Evolutionary conservation across 163 green algal species (phyloP), one percentile per base, ranked within the genome.

Genomic region (Coccomyxa subellipsoidea): DNA sequence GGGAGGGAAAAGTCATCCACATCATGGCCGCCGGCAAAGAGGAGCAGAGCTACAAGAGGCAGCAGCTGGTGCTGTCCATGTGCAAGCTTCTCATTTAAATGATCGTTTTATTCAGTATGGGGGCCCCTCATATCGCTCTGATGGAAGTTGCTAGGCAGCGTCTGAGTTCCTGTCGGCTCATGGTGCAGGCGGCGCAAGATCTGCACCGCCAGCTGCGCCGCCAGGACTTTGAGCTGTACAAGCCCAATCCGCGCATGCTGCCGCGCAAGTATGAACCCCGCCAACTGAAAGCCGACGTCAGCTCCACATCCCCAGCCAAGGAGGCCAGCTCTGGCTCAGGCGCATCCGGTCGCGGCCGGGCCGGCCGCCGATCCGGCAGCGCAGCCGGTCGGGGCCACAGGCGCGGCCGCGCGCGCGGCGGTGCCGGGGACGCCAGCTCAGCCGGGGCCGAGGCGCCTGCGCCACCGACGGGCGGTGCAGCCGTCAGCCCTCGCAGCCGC

Each of bases 1-100:
- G 89, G 37, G 84, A 94, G 5, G 96, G 96, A 29, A 86, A 88
- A 0, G 93, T 98, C 31, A 92, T 99, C 72, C 94, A 97, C 84
- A 85, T 98, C 54, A 86, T 97, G 47, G 66, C 81, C 0, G 87
- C 89, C 29, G 95, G 94, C 21, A 90, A 86, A 80, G 95, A 95
- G 86, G 83, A 87, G 69, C 78, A 90, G 15, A 84, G 92, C 53
- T 94, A 93, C 87, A 32, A 84, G 54, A 79, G 80, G 29, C 85
- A 85, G 75, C 31, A 80, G 37, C n/a, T 37, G 34, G 72, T 81
- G 8, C 38, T 18, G 38, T 70, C 18, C 76, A 69, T 37, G 0
- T 69, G n/a, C n/a, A n/a, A n/a, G n/a, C n/a, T n/a, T n/a, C n/a
- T n/a, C n/a, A n/a, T n/a, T n/a, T n/a, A n/a, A n/a, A n/a, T n/a